These are phyloP conservation scores for Naganishia sp. DNA, from an alignment of 1,284 basidiomycete species.

Conservation along the genomic window DNA sequence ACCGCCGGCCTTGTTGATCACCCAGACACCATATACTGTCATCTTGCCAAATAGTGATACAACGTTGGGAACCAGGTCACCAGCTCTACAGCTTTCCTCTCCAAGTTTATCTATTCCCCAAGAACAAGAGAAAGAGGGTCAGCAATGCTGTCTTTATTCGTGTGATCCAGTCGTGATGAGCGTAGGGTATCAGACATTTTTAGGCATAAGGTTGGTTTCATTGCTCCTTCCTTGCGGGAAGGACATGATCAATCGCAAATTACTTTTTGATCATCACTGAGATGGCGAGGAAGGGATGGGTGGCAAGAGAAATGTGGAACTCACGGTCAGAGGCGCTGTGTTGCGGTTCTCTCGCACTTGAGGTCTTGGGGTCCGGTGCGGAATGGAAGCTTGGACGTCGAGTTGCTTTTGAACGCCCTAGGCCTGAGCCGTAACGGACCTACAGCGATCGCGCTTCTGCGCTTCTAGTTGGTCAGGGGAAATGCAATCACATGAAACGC, in stretches of 20 bases:
- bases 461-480: not conserved
- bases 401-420: slow-evolving; percentile 12
- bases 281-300: not conserved
- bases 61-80: slow-evolving; percentile 6
- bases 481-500: slow-evolving; percentile 6
- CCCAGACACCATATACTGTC: slow-evolving; percentile 58
- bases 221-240: slow-evolving; percentile 30
- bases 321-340: too few species aligned
- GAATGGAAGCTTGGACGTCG: not conserved
- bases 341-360: too few species aligned
- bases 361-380: too few species aligned
- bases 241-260: slow-evolving; percentile 30
- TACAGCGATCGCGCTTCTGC: slow-evolving; percentile 24
- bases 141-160: not conserved
- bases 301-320: not conserved
- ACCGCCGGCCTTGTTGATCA: slow-evolving; percentile 98
- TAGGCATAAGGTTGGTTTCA: slow-evolving; percentile 29
- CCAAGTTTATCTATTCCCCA: not conserved
- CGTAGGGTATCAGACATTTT: slow-evolving; percentile 17
- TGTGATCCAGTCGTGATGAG: not conserved
- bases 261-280: slow-evolving; percentile 23
- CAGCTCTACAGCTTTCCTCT: slow-evolving; percentile 13
- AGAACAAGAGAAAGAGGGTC: not conserved
- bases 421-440: too few species aligned
- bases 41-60: slow-evolving; percentile 27